phyloP scores from a whole-genome alignment of 1,139 yeast genomes.

The Sugiyamaella japonica region DNA sequence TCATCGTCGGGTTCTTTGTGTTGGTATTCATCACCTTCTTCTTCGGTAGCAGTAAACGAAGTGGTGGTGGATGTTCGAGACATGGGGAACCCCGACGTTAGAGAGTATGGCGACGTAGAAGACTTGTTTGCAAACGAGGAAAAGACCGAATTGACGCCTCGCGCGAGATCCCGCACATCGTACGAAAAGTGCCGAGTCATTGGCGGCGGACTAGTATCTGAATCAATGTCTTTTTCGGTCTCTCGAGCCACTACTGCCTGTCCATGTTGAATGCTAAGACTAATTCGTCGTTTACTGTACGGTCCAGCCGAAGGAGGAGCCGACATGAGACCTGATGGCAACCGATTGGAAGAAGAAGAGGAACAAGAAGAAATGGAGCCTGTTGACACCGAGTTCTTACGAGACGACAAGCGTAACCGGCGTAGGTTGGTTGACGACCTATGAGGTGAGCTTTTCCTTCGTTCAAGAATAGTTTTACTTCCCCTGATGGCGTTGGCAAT shows the following conservation, averaged over 20 bases:
- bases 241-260: slow-evolving; percentile 11
- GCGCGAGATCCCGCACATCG: slow-evolving; percentile 14
- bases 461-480: slow-evolving; percentile 18
- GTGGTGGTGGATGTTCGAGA: slow-evolving; percentile 3
- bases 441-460: slow-evolving; percentile 17
- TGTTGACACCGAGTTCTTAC: slow-evolving; percentile 9
- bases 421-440: slow-evolving; percentile 17
- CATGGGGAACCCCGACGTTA: slow-evolving; percentile 5
- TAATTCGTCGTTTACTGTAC: slow-evolving; percentile 12
- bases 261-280: slow-evolving; percentile 14
- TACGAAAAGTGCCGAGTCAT: slow-evolving; percentile 16
- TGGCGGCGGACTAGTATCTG: not conserved
- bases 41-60: slow-evolving; percentile 8
- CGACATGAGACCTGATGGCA: slow-evolving; percentile 14
- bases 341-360: not conserved
- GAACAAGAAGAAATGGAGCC: not conserved
- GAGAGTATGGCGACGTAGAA: slow-evolving; percentile 1
- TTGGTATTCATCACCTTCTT: not conserved
- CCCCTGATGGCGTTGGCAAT: slow-evolving; percentile 9
- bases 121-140: slow-evolving; percentile 4
- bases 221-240: not conserved
- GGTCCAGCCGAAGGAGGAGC: slow-evolving; percentile 17
- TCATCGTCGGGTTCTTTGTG: not conserved
- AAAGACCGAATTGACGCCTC: slow-evolving; percentile 11
- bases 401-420: slow-evolving; percentile 14